These are phyloP conservation scores for Verticillium zaregamsianum DNA, from an alignment of 2,329 filamentous ascomycete species.

Conservation along the genomic window DNA sequence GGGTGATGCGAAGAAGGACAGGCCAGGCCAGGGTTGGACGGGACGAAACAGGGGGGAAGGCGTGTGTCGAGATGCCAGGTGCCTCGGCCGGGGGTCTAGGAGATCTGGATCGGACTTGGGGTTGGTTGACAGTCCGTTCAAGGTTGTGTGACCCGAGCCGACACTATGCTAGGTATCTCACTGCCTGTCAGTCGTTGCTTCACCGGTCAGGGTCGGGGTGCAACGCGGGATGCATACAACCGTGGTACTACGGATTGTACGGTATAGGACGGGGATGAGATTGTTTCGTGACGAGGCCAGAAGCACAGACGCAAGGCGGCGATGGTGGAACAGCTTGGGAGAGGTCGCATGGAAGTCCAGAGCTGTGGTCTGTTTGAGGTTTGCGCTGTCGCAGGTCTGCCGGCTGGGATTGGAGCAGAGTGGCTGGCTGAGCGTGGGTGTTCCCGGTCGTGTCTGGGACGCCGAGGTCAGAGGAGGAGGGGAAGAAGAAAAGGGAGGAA, in stretches of 20 bases:
- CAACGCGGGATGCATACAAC: background rate
- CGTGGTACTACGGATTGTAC: background rate
- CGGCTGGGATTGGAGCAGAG: background rate
- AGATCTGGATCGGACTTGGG: background rate
- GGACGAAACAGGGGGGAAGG: background rate
- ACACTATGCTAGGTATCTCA: background rate
- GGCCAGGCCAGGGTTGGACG: background rate
- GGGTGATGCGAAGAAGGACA: background rate
- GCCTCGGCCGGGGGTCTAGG: background rate
- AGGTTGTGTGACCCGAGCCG: background rate
- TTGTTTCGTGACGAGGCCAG: background rate
- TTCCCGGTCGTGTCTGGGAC: background rate
- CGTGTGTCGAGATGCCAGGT: background rate
- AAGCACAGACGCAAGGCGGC: background rate
- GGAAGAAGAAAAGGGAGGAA: background rate
- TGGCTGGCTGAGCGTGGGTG: background rate
- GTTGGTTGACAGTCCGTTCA: background rate
- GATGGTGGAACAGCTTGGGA: background rate
- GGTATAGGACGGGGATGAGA: background rate
- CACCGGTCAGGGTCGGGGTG: background rate
- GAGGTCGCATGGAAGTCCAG: background rate
- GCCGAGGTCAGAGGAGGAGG: background rate
- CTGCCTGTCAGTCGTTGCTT: background rate
- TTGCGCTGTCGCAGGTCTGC: background rate
- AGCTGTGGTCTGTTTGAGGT: background rate